Conservation (phyloP, 176 grass and related monocot species). For the maize (Zea mays) region DNA sequence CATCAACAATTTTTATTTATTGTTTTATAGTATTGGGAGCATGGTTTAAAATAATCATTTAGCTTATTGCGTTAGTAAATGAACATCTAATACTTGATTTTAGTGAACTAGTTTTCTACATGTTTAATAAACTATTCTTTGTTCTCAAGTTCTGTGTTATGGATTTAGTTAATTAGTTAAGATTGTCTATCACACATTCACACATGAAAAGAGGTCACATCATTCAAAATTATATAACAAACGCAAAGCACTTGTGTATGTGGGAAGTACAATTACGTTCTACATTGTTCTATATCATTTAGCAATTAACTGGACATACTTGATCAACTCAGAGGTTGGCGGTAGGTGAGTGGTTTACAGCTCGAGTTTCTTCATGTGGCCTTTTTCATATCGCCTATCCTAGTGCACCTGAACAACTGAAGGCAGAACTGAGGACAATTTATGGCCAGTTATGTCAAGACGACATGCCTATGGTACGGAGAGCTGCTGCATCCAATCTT, state of each 20-base stretch:
- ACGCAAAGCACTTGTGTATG: not conserved
- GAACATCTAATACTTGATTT: not conserved
- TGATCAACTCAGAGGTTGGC: constrained; percentile 61
- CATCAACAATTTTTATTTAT: not conserved
- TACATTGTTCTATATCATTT: not conserved
- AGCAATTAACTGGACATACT: constrained; percentile 1
- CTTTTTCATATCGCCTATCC: constrained; percentile 80
- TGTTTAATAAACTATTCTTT: not conserved
- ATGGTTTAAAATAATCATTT: not conserved
- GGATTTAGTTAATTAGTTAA: not conserved
- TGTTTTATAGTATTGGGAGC: not conserved
- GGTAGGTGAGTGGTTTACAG: constrained; percentile 82
- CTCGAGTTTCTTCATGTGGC: constrained; percentile 73
- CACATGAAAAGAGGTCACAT: not conserved
- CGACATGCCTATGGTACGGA: constrained; percentile 84
- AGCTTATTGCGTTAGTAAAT: not conserved
- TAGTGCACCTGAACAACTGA: constrained; percentile 64
- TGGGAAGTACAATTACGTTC: not conserved
- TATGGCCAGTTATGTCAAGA: constrained; percentile 81
- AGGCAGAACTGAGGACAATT: constrained; percentile 62
- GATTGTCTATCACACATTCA: not conserved
- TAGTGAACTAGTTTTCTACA: not conserved
- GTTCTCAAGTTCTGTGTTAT: not conserved
- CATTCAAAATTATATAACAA: not conserved
- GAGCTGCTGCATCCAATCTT: constrained; percentile 78